These are phyloP conservation scores for Phalaenopsis equestris DNA, from an alignment of 106 monocot species.

Conservation along the genomic window DNA sequence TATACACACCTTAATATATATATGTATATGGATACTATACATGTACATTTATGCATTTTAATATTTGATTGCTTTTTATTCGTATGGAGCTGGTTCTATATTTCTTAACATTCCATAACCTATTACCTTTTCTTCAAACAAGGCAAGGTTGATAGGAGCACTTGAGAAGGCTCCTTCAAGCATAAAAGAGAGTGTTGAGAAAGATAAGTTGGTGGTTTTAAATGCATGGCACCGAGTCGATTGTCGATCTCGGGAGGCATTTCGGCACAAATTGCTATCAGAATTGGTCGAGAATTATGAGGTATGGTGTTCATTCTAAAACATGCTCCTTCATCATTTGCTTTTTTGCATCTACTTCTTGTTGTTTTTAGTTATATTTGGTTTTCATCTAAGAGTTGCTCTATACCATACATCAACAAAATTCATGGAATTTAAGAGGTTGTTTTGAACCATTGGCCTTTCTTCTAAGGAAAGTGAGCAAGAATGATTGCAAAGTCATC, in stretches of 20 bases:
- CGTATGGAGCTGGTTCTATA: neutral
- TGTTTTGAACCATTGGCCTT: no score
- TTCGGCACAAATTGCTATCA: slow-evolving; percentile 57
- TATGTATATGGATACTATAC: no score
- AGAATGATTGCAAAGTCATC: no score
- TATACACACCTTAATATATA: no score
- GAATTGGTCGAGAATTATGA: slow-evolving; percentile 73
- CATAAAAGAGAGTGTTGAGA: slow-evolving; percentile 33
- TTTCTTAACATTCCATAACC: neutral
- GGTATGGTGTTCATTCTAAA: slow-evolving; percentile 24
- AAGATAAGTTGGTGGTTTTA: slow-evolving; percentile 54
- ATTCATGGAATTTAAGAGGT: neutral
- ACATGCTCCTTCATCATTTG: neutral
- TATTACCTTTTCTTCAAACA: neutral
- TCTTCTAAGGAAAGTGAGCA: no score
- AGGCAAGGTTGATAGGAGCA: slow-evolving; percentile 49
- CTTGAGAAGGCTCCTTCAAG: slow-evolving; percentile 21
- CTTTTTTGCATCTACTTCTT: neutral
- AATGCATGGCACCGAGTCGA: slow-evolving; percentile 78
- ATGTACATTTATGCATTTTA: no score
- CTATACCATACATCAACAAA: neutral
- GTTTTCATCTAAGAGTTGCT: no score
- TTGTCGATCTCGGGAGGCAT: slow-evolving; percentile 66
- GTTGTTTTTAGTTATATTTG: neutral
- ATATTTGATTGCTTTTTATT: no score